phyloP scores from a whole-genome alignment of 495 filamentous ascomycete species.

The Annulohypoxylon maeteangense region DNA sequence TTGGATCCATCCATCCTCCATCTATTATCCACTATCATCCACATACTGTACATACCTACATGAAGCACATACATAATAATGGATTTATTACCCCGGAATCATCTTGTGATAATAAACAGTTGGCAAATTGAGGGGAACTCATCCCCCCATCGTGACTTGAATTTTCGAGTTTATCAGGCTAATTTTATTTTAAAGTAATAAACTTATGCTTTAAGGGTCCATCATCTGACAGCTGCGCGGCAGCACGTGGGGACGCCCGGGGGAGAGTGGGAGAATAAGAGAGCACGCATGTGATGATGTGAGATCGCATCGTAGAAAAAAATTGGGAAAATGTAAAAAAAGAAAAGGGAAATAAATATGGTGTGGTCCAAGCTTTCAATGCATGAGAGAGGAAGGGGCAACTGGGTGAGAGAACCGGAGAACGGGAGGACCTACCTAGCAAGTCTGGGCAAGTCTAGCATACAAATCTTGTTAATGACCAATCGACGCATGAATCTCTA shows the following conservation, averaged over 20 bases:
- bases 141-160: slow-evolving; percentile 16
- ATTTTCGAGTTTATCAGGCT: slow-evolving; percentile 15
- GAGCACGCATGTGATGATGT: slow-evolving; percentile 33
- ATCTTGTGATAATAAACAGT: slow-evolving; percentile 18
- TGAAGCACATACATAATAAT: slow-evolving; percentile 3
- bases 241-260: slow-evolving; percentile 28
- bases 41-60: slow-evolving; percentile 1
- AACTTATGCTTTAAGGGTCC: slow-evolving; percentile 26
- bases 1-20: not conserved
- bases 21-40: not conserved
- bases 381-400: not conserved
- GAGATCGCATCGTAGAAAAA: slow-evolving; percentile 24
- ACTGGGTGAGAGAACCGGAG: slow-evolving; percentile 10
- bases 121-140: slow-evolving; percentile 9
- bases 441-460: not conserved
- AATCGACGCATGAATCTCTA: slow-evolving; percentile 39
- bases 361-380: slow-evolving; percentile 27
- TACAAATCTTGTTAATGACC: slow-evolving; percentile 5
- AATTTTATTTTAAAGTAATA: slow-evolving; percentile 32
- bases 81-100: slow-evolving; percentile 26
- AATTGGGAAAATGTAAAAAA: slow-evolving; percentile 6
- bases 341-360: slow-evolving; percentile 10
- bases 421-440: not conserved
- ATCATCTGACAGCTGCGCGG: slow-evolving; percentile 29
- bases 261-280: not conserved